Percentiles rank a stretch among this genome's conserved stretches.
These are phyloP conservation scores for Acanthamoeba royreba DNA, from an alignment of 208 protist genomes.

Conservation along the genomic window DNA sequence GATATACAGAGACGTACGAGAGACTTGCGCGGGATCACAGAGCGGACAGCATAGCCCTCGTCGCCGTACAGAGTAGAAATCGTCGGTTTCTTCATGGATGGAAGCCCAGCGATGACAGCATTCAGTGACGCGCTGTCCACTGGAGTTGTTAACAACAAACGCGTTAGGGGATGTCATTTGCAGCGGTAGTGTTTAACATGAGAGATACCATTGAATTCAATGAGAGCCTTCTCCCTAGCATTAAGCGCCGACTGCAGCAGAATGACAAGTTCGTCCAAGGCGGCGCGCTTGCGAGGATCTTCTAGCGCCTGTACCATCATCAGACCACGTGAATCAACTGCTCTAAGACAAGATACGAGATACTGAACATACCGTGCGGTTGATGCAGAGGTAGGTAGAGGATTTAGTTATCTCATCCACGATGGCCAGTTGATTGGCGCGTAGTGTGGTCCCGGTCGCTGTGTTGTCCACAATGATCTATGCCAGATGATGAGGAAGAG, in stretches of 20 bases:
- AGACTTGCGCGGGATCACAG: slow-evolving; percentile 33
- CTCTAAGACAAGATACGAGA: neutral
- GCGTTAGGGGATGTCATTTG: no score
- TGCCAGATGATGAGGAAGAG: neutral
- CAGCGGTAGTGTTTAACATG: neutral
- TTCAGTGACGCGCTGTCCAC: neutral
- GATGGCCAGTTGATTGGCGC: slow-evolving; percentile 49
- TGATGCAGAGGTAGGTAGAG: slow-evolving; percentile 33
- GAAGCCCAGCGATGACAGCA: slow-evolving; percentile 18
- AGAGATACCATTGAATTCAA: slow-evolving; percentile 25
- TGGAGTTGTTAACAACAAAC: neutral
- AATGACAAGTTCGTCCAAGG: slow-evolving; percentile 42
- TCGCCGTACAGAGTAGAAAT: slow-evolving; percentile 51
- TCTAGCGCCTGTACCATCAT: neutral
- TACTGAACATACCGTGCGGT: neutral
- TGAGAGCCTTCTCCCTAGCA: slow-evolving; percentile 2
- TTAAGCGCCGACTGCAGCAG: slow-evolving; percentile 46
- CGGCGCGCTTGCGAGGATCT: neutral
- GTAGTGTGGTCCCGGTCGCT: slow-evolving; percentile 53
- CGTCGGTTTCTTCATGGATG: slow-evolving; percentile 46
- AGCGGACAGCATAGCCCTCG: slow-evolving; percentile 45
- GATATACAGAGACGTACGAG: neutral
- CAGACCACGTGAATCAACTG: neutral
- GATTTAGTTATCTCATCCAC: slow-evolving; percentile 52
- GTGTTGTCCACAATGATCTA: slow-evolving; percentile 56